Evolutionary conservation across 257 asterid species (phyloP), one percentile per base, ranked within the genome.

Genomic region (Perilla frutescens): DNA sequence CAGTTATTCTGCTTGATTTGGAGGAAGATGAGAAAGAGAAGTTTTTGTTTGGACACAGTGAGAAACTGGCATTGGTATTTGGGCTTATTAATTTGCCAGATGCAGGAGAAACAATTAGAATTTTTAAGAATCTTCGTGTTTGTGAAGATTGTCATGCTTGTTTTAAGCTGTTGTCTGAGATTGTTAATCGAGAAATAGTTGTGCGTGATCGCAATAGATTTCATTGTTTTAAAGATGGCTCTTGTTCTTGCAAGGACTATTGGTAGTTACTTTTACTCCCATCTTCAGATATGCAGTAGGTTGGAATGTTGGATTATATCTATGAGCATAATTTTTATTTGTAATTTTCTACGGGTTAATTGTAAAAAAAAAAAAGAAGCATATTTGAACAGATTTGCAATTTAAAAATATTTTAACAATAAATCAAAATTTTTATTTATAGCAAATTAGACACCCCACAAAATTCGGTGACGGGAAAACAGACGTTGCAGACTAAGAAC

Each of bases 81-180:
- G 93, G 90, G 53, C 74, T 88, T 55, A 71, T 87, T 26, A 85
- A 74, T 63, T 84, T 87, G 20, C 68, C 79, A 20, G 26, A 20
- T 29, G 74, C 85, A 5, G 87, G 91, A 37, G 82, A 73, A 53
- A 77, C 77, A n/a, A 73, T 90, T 50, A 80, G 96, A 65, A 84
- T 88, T 32, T 81, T 83, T 61, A 88, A 88, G 81, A 90, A 87
- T 77, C 90, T 90, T 66, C 87, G 93, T 0, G 83, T 91, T 2
- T 89, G 93, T 81, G 93, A 91, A 79, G 96, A 91, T 57, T 88
- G 96, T 31, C 92, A 86, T 68, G 80, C 80, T 45, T 82, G 86
- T 32, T 82, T 89, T 55, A 91, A 91, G 82, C n/a, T 89, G 74
- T 75, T 87, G n/a, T 91, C 93, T 5, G 75, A 81, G 59, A 82